Evolutionary conservation across 352 stramenopile species (phyloP).

Genomic region (Lagenidium giganteum): DNA sequence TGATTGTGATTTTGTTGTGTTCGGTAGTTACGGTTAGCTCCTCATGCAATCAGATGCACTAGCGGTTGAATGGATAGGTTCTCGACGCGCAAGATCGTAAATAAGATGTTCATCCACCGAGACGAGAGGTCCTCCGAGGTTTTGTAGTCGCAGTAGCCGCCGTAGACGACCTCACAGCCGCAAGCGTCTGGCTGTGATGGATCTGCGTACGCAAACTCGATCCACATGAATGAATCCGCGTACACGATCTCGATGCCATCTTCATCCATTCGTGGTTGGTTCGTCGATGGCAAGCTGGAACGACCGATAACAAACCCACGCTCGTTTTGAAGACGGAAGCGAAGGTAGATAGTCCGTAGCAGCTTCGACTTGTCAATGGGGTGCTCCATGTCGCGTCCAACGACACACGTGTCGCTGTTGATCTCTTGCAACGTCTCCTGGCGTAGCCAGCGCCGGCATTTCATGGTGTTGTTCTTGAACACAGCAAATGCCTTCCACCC

Average conservation of each 20-base stretch:
- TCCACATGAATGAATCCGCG: conserved; percentile 27
- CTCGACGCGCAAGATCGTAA: conserved; percentile 29
- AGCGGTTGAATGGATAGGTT: conserved; percentile 25
- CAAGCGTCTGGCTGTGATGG: conserved; percentile 14
- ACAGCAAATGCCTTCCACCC: conserved; percentile 29
- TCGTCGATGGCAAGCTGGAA: conserved; percentile 25
- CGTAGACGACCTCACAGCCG: conserved; percentile 26
- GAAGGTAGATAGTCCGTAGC: conserved; percentile 31
- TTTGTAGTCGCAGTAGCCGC: conserved; percentile 29
- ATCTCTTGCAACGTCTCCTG: conserved; percentile 37
- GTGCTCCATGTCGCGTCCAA: conserved; percentile 32
- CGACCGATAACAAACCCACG: conserved; percentile 27
- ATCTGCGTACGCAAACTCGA: conserved; percentile 30
- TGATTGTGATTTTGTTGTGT: neutral
- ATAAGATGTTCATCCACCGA: conserved; percentile 29
- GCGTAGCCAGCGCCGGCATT: conserved; percentile 27
- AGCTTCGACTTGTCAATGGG: conserved; percentile 28
- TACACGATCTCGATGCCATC: conserved; percentile 15
- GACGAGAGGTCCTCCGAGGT: conserved; percentile 31
- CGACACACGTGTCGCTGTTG: conserved; percentile 31
- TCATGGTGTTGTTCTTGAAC: conserved; percentile 24
- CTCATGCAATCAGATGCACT: conserved; percentile 13
- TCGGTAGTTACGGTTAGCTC: conserved; percentile 6
- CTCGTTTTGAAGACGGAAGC: conserved; percentile 31
- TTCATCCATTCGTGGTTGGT: neutral